These are phyloP conservation scores for Pythium aquatile DNA, from an alignment of 352 stramenopile genomes.

Conservation along the genomic window DNA sequence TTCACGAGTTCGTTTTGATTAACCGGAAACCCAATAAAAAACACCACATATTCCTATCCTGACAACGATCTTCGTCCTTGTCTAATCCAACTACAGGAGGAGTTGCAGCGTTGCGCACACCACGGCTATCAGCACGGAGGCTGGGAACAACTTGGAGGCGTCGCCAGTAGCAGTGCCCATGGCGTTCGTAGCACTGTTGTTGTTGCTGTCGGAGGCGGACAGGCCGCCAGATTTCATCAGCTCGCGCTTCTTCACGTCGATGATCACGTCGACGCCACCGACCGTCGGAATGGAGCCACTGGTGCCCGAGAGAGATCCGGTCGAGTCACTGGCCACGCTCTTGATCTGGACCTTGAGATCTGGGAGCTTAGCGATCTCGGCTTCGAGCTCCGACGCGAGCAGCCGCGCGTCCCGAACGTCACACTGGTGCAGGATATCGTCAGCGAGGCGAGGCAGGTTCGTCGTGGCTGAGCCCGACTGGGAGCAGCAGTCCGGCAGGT, in stretches of 20 bases:
- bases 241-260: slow-evolving; percentile 47
- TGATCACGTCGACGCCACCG: slow-evolving; percentile 36
- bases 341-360: slow-evolving; percentile 35
- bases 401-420: slow-evolving; percentile 26
- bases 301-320: slow-evolving; percentile 1
- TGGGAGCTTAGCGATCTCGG: slow-evolving; percentile 29
- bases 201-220: background rate
- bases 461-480: slow-evolving; percentile 2
- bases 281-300: background rate
- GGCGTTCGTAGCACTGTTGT: slow-evolving; percentile 5
- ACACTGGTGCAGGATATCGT: slow-evolving; percentile 32
- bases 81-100: slow-evolving; percentile 16
- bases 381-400: slow-evolving; percentile 24
- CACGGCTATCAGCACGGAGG: slow-evolving; percentile 9
- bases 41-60: background rate
- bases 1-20: slow-evolving; percentile 3
- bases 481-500: slow-evolving; percentile 28
- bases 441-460: slow-evolving; percentile 28
- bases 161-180: background rate
- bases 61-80: slow-evolving; percentile 1
- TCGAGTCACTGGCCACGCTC: slow-evolving; percentile 6
- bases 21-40: slow-evolving; percentile 5
- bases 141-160: background rate
- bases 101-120: slow-evolving; percentile 6
- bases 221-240: slow-evolving; percentile 31